Evolutionary conservation across 1,284 basidiomycete genomes (phyloP).

Genomic region (Psilocybe mexicana): DNA sequence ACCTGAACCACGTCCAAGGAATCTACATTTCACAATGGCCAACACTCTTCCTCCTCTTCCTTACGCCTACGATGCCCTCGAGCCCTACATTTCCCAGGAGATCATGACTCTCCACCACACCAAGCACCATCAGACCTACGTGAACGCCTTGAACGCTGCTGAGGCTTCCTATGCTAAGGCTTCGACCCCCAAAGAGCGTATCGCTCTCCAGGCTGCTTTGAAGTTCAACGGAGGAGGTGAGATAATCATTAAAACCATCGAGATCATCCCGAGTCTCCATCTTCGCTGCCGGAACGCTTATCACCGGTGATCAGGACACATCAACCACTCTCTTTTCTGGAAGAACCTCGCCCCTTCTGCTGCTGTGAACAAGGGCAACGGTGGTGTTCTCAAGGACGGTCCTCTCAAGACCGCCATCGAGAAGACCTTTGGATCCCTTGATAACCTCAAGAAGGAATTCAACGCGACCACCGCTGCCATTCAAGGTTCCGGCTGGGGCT

Average conservation of each 20-base stretch:
- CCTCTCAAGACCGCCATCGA: slow-evolving; percentile 71
- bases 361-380: slow-evolving; percentile 48
- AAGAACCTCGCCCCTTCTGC: slow-evolving; percentile 76
- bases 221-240: slow-evolving; percentile 66
- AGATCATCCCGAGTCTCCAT: neutral
- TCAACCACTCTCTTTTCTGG: slow-evolving; percentile 95
- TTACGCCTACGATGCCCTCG: slow-evolving; percentile 84
- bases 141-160: slow-evolving; percentile 74
- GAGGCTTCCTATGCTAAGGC: slow-evolving; percentile 72
- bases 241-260: slow-evolving; percentile 5
- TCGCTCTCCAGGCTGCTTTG: slow-evolving; percentile 56
- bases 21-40: slow-evolving; percentile 28
- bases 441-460: slow-evolving; percentile 68
- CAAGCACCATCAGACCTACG: slow-evolving; percentile 86
- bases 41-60: slow-evolving; percentile 81
- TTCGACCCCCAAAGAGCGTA: slow-evolving; percentile 71
- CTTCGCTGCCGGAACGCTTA: slow-evolving; percentile 7
- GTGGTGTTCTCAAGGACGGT: slow-evolving; percentile 65
- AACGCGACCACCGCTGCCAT: slow-evolving; percentile 79
- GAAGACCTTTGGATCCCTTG: slow-evolving; percentile 68
- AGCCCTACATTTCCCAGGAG: slow-evolving; percentile 81
- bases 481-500: slow-evolving; percentile 93
- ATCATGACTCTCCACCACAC: slow-evolving; percentile 87
- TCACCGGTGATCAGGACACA: slow-evolving; percentile 56
- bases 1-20: slow-evolving; percentile 8